These are phyloP conservation scores for Lyophyllum semitale DNA, from an alignment of 768 basidiomycete genomes.

Conservation along the genomic window DNA sequence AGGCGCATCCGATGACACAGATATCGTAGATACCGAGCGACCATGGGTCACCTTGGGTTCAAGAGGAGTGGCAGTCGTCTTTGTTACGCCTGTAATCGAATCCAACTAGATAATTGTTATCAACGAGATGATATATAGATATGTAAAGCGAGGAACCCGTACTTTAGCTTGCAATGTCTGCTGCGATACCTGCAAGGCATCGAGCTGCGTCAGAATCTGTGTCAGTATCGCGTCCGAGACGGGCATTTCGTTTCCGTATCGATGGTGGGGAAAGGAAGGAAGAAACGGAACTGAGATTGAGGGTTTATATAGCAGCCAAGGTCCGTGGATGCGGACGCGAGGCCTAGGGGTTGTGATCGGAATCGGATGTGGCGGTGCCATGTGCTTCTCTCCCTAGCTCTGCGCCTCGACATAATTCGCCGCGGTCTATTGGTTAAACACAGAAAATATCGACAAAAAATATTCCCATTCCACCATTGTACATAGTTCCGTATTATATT, in stretches of 20 bases:
- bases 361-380: neutral
- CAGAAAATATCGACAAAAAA: no score
- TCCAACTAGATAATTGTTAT: constrained; percentile 47
- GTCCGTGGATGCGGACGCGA: neutral
- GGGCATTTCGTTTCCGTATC: constrained; percentile 29
- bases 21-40: constrained; percentile 19
- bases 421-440: no score
- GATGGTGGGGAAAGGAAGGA: neutral
- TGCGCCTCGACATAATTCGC: no score
- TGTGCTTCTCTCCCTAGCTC: no score
- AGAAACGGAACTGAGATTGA: neutral
- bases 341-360: neutral
- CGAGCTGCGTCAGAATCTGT: constrained; percentile 74
- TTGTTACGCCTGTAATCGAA: constrained; percentile 31
- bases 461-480: no score
- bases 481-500: no score
- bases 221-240: constrained; percentile 61
- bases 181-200: constrained; percentile 71
- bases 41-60: constrained; percentile 30
- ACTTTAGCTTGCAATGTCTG: constrained; percentile 83
- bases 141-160: neutral
- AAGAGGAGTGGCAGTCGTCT: constrained; percentile 22
- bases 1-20: constrained; percentile 1
- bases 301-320: neutral
- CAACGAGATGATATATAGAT: neutral